These are phyloP conservation scores for Lenzites betulinus DNA, from an alignment of 768 basidiomycete species.

Conservation along the genomic window DNA sequence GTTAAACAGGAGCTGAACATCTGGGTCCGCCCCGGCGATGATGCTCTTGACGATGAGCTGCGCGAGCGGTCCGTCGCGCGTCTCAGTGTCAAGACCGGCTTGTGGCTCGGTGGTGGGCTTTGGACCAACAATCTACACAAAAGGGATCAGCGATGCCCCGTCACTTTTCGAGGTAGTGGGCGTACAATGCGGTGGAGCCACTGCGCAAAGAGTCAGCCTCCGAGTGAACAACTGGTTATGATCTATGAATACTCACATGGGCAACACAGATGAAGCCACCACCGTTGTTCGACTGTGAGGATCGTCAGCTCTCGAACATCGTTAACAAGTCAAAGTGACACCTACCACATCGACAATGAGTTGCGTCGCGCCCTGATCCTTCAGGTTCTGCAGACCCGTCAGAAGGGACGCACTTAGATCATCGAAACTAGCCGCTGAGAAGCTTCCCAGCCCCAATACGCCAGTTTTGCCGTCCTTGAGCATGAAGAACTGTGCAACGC, in stretches of 20 bases:
- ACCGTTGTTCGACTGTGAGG: conserved; percentile 34
- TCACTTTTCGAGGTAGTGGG: background rate
- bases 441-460: conserved; percentile 59
- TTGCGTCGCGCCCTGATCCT: conserved; percentile 47
- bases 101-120: conserved; percentile 54
- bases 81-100: conserved; percentile 53
- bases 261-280: conserved; percentile 58
- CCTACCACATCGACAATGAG: conserved; percentile 57
- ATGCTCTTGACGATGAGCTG: conserved; percentile 50
- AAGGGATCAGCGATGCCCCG: background rate
- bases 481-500: conserved; percentile 57
- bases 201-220: conserved; percentile 17
- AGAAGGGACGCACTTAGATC: conserved; percentile 46
- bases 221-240: background rate
- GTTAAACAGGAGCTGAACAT: conserved; percentile 48
- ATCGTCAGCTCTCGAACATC: background rate
- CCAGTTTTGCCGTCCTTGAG: conserved; percentile 55
- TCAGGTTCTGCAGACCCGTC: conserved; percentile 49
- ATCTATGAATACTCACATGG: conserved; percentile 42
- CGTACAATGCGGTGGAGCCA: conserved; percentile 44
- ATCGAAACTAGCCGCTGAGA: conserved; percentile 47
- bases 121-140: conserved; percentile 47
- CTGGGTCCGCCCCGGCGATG: conserved; percentile 45
- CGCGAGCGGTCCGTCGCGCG: conserved; percentile 51
- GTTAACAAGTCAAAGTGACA: background rate